Evolutionary conservation across 1,284 basidiomycete species (phyloP).

Genomic region (Moesziomyces globuligerus): DNA sequence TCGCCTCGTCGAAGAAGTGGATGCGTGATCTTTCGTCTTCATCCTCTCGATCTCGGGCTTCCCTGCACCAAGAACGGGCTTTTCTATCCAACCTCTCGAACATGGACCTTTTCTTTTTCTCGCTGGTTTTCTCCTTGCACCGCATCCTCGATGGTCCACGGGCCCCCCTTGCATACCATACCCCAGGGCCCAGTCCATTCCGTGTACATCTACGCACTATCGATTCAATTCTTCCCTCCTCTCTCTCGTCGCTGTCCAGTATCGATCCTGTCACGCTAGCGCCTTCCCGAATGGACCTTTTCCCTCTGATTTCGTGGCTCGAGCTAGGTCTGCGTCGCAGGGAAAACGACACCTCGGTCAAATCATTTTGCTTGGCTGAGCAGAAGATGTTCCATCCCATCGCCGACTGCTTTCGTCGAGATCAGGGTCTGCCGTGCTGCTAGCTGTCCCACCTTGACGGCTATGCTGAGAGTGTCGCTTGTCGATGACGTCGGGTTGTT

Average conservation of each 20-base stretch:
- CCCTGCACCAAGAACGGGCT: no score
- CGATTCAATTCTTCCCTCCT: not conserved
- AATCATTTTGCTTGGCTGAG: not conserved
- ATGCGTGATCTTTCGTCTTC: no score
- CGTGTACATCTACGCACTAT: not conserved
- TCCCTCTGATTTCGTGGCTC: no score
- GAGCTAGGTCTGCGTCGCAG: no score
- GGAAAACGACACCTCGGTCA: no score
- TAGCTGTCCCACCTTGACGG: constrained; percentile 33
- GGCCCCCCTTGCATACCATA: not conserved
- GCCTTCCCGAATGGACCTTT: not conserved
- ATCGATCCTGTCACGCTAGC: not conserved
- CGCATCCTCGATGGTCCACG: no score
- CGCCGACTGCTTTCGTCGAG: constrained; percentile 30
- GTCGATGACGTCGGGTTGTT: not conserved
- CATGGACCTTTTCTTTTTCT: no score
- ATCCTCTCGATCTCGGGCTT: no score
- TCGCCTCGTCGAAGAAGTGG: constrained; percentile 39
- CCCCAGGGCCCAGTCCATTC: not conserved
- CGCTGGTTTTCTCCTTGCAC: no score
- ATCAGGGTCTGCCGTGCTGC: constrained; percentile 34
- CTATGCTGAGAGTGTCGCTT: constrained; percentile 7
- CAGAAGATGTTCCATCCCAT: constrained; percentile 24
- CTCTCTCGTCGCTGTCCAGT: not conserved
- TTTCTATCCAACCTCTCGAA: no score